These are phyloP conservation scores for Staphylotrichum longicolle DNA, from an alignment of 495 filamentous ascomycete species.

Conservation along the genomic window DNA sequence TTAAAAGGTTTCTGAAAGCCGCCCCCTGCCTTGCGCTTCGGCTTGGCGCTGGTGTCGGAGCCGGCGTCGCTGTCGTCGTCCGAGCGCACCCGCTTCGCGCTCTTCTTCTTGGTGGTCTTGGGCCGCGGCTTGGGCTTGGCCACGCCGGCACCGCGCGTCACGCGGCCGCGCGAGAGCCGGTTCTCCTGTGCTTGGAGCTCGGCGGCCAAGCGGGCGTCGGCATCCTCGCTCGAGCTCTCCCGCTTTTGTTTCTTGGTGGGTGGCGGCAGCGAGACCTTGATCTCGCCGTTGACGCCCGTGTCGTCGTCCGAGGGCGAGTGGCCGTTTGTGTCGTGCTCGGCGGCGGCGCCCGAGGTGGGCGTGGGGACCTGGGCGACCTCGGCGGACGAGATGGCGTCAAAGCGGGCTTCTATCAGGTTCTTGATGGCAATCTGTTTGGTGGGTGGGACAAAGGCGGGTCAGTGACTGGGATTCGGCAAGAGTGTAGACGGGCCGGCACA, in stretches of 20 bases:
- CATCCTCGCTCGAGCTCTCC: slow-evolving; percentile 56
- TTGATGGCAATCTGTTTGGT: slow-evolving; percentile 69
- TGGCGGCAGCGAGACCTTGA: slow-evolving; percentile 51
- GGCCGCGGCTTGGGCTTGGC: slow-evolving; percentile 34
- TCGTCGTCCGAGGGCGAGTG: slow-evolving; percentile 40
- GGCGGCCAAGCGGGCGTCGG: slow-evolving; percentile 81
- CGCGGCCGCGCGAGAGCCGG: slow-evolving; percentile 56
- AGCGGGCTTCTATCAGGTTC: slow-evolving; percentile 79
- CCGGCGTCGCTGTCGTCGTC: slow-evolving; percentile 80
- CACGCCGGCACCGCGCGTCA: slow-evolving; percentile 64
- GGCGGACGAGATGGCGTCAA: slow-evolving; percentile 68
- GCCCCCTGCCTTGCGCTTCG: slow-evolving; percentile 52
- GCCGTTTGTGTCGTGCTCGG: slow-evolving; percentile 38
- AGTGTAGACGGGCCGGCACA: slow-evolving; percentile 23
- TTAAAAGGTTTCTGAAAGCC: slow-evolving; percentile 55
- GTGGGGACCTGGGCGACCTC: slow-evolving; percentile 38
- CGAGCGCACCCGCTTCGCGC: slow-evolving; percentile 66
- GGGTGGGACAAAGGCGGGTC: neutral
- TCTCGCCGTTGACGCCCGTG: slow-evolving; percentile 44
- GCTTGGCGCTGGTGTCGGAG: slow-evolving; percentile 48
- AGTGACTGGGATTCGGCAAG: neutral
- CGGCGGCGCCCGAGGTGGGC: slow-evolving; percentile 35
- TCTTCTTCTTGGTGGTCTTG: slow-evolving; percentile 69
- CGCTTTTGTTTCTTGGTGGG: slow-evolving; percentile 59
- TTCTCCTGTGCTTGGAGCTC: slow-evolving; percentile 92